Base-by-base conservation (phyloP, 306 rosid species). In the Elaeagnus macrophylla region DNA sequence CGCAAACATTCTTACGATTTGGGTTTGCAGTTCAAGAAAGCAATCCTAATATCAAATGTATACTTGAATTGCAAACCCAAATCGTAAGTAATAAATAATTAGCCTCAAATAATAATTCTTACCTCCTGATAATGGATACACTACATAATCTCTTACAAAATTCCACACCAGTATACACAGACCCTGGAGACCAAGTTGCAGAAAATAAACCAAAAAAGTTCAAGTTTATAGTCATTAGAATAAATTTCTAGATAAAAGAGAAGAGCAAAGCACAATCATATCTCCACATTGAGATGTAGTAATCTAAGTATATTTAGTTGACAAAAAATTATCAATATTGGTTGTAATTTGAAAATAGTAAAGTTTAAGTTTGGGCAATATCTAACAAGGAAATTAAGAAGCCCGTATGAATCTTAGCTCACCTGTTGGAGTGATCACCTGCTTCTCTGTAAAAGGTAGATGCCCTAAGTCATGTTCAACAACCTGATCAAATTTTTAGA, bases 401-500 rank as follows among this genome's bases (percentile, higher is more conserved):
- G 32, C n/a, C n/a, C 2, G 2, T 17, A 12, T 12, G 32, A 68
- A 39, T 40, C 48, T 18, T 8, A 56, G 56, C 90, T 73, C 79
- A 93, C 99, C 99, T 51, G 96, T 93, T 35, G 99, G 96, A 56
- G 99, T 82, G 67, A 70, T 67, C 61, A 93, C 86, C 81, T 87
- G 99, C 69, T 88, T 93, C 77, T 93, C 99, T 5, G 89, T 93
- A 68, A 93, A 93, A 55, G 99, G 99, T 59, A 93, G 81, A 74
- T 93, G 95, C 19, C 99, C 99, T 57, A 93, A 74, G 67, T 96
- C 99, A 70, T 93, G 96, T 40, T 93, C 99, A 72, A 93, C 99
- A 67, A 93, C 99, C 99, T 93, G 68, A 65, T 69, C 64, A 76
- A 76, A 65, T 19, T 52, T 60, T 41, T 56, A 45, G 16, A 74